A percentile compares a stretch with the other conserved stretches of the same genome.
Evolutionary conservation across 352 stramenopile species (phyloP).

Genomic region (Halophytophthora polymorphica): DNA sequence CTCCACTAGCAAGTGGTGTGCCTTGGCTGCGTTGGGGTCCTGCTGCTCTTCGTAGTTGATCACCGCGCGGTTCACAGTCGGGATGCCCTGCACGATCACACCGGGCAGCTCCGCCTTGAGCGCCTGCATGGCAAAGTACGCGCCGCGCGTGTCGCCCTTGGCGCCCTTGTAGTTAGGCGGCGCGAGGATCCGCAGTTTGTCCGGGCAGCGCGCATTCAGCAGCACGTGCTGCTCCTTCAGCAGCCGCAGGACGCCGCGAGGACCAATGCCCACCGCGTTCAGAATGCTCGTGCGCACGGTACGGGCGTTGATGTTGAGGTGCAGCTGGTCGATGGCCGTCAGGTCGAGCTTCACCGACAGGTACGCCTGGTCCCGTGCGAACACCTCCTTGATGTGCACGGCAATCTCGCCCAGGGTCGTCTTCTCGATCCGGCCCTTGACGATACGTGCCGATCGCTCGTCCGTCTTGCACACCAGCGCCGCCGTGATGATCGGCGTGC

Average conservation of each 20-base stretch:
- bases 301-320: conserved; percentile 93
- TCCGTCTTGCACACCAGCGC: conserved; percentile 95
- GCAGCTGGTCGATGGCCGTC: conserved; percentile 94
- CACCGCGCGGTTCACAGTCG: conserved; percentile 96
- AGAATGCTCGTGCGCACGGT: conserved; percentile 93
- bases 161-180: conserved; percentile 87
- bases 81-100: conserved; percentile 98
- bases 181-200: conserved; percentile 81
- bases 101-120: conserved; percentile 94
- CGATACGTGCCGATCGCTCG: conserved; percentile 95
- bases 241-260: conserved; percentile 62
- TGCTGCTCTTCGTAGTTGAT: conserved; percentile 97
- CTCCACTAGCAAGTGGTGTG: conserved; percentile 98
- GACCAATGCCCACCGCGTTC: conserved; percentile 66
- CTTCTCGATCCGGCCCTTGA: conserved; percentile 99
- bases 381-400: conserved; percentile 98
- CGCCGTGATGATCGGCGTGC: conserved; percentile 99
- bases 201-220: conserved; percentile 74
- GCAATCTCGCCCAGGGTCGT: conserved; percentile 96
- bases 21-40: conserved; percentile 48
- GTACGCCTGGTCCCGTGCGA: conserved; percentile 91
- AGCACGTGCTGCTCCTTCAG: conserved; percentile 87
- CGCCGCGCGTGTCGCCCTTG: conserved; percentile 66
- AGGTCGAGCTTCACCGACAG: conserved; percentile 98
- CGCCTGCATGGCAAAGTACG: conserved; percentile 94